Conservation (phyloP, 306 rosid species). For the Lablab purpureus region DNA sequence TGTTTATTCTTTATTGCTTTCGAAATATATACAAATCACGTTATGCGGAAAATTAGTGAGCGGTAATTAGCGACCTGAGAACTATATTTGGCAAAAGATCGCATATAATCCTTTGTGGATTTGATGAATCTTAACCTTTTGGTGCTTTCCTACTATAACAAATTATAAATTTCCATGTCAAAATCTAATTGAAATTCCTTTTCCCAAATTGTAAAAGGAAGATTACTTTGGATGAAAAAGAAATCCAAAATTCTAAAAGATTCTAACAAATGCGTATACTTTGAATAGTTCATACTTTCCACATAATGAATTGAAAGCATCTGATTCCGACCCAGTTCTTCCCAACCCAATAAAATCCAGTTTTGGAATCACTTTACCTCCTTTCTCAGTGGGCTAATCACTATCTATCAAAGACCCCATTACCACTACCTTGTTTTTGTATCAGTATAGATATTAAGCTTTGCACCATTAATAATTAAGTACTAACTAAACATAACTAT, state of each 20-base stretch:
- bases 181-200: conserved; percentile 36
- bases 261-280: conserved; percentile 53
- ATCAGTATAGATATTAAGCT: conserved; percentile 20
- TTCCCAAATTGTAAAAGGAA: conserved; percentile 50
- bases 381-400: conserved; percentile 43
- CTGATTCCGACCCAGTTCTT: conserved; percentile 54
- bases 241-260: conserved; percentile 37
- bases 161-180: conserved; percentile 38
- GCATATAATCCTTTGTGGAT: conserved; percentile 36
- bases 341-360: conserved; percentile 39
- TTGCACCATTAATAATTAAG: conserved; percentile 31
- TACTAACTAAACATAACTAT: background rate
- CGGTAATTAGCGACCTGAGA: background rate
- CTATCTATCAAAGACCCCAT: conserved; percentile 40
- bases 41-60: background rate
- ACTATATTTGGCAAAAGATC: background rate
- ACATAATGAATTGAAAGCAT: conserved; percentile 55
- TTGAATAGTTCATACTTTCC: conserved; percentile 50
- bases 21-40: background rate
- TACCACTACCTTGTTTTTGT: conserved; percentile 34
- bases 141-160: conserved; percentile 46
- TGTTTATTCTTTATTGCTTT: background rate
- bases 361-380: conserved; percentile 58
- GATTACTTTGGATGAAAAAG: conserved; percentile 35
- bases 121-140: conserved; percentile 36